A percentile compares a stretch with the other conserved stretches of the same genome.
These are phyloP conservation scores for Cladophialophora chaetospira DNA, from an alignment of 2,329 filamentous ascomycete genomes.

Conservation along the genomic window DNA sequence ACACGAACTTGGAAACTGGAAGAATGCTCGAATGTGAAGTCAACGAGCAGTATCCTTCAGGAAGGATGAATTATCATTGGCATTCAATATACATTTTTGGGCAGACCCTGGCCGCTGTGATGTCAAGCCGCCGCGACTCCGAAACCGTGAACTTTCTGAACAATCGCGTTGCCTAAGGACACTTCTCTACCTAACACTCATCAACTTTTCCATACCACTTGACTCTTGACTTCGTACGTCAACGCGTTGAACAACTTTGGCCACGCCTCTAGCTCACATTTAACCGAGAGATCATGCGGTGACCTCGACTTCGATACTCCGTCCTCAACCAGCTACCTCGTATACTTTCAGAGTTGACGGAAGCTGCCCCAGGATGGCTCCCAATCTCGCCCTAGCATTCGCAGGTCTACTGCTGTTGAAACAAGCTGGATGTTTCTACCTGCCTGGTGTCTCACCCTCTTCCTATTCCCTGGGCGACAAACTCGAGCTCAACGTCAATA, in stretches of 20 bases:
- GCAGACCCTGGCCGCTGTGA: not conserved
- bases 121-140: not conserved
- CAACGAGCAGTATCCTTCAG: too few relatives aligned
- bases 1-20: not conserved
- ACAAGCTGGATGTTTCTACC: slow-evolving; percentile 71
- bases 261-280: not conserved
- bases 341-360: not conserved
- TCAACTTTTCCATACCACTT: not conserved
- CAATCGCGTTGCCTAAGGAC: not conserved
- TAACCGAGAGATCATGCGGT: not conserved
- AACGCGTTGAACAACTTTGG: not conserved
- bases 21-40: too few relatives aligned
- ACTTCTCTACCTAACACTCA: not conserved
- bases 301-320: not conserved
- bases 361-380: slow-evolving; percentile 14
- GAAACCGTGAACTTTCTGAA: not conserved
- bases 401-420: slow-evolving; percentile 14
- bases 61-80: not conserved
- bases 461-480: slow-evolving; percentile 79
- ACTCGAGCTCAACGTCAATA: slow-evolving; percentile 90
- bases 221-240: not conserved
- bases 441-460: slow-evolving; percentile 91
- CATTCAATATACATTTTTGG: too few relatives aligned
- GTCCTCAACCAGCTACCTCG: not conserved
- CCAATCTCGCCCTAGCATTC: slow-evolving; percentile 11